phyloP scores from a whole-genome alignment of 1,284 basidiomycete genomes.

The Takashimella koratensis region DNA sequence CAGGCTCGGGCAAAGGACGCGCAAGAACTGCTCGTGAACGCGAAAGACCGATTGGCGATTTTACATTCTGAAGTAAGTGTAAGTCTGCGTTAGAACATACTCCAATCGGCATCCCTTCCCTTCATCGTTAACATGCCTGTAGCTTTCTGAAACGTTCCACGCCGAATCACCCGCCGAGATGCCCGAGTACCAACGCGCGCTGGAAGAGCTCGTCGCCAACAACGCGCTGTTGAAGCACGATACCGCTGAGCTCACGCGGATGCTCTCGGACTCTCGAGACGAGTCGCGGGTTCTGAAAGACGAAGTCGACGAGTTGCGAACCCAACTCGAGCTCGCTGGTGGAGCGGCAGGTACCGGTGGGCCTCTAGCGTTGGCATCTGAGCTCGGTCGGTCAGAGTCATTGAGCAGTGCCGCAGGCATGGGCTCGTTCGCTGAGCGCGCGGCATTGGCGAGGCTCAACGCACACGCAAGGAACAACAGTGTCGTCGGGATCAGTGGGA shows the following conservation, averaged over 20 bases:
- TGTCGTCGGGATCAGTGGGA: slow-evolving; percentile 4
- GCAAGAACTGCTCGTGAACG: slow-evolving; percentile 67
- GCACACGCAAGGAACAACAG: slow-evolving; percentile 12
- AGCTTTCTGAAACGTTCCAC: slow-evolving; percentile 37
- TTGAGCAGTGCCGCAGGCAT: neutral
- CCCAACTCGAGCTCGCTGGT: slow-evolving; percentile 19
- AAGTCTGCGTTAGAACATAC: too few species aligned
- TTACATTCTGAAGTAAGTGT: slow-evolving; percentile 52
- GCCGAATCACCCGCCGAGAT: slow-evolving; percentile 33
- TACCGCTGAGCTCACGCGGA: slow-evolving; percentile 68
- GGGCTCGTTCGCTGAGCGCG: neutral
- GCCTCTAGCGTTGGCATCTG: slow-evolving; percentile 26
- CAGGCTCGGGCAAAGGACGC: slow-evolving; percentile 64
- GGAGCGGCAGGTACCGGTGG: slow-evolving; percentile 15
- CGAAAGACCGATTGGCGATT: slow-evolving; percentile 62
- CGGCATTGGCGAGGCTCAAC: neutral
- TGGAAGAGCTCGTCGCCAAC: slow-evolving; percentile 76
- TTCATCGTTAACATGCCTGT: too few species aligned
- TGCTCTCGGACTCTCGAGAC: slow-evolving; percentile 71
- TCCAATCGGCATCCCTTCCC: too few species aligned
- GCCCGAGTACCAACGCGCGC: slow-evolving; percentile 54
- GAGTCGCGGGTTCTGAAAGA: slow-evolving; percentile 65
- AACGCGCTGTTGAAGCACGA: slow-evolving; percentile 77
- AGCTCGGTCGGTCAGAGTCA: slow-evolving; percentile 17
- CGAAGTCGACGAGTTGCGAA: slow-evolving; percentile 66